Percentiles rank a stretch among this genome's conserved stretches.
These are phyloP conservation scores for Pelargonium citronellum DNA, from an alignment of 441 rosid species.

Conservation along the genomic window DNA sequence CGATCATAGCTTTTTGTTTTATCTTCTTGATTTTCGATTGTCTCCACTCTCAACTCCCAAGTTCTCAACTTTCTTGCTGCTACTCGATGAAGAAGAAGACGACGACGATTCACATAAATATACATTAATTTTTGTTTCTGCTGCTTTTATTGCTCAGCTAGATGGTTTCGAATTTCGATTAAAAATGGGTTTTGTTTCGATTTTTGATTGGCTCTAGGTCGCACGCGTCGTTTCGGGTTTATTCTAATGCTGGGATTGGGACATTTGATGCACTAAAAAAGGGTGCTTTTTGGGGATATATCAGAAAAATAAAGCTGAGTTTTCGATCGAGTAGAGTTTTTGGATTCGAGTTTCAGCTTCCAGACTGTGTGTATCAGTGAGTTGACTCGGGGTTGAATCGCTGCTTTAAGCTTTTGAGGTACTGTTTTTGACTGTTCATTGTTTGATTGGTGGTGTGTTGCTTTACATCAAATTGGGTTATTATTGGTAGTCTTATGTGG, in stretches of 20 bases:
- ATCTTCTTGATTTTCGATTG: background rate
- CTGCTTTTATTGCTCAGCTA: background rate
- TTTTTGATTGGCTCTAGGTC: slow-evolving; percentile 5
- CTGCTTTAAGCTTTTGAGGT: background rate
- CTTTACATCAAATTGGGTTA: slow-evolving; percentile 4
- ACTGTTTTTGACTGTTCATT: background rate
- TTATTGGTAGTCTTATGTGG: slow-evolving; percentile 1
- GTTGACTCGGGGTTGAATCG: background rate
- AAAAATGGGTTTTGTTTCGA: background rate
- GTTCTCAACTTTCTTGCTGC: background rate
- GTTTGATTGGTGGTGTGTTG: background rate
- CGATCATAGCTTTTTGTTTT: background rate
- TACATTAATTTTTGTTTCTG: background rate
- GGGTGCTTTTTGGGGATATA: background rate
- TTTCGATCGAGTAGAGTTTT: background rate
- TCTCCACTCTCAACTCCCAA: background rate
- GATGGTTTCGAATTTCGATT: background rate
- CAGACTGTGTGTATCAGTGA: background rate
- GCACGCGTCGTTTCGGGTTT: slow-evolving; percentile 7
- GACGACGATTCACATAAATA: background rate
- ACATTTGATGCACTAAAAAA: background rate
- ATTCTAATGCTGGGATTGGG: background rate
- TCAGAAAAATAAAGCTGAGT: background rate
- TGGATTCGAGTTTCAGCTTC: background rate
- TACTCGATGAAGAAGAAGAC: background rate